Evolutionary conservation across 2,329 filamentous ascomycete genomes (phyloP).

Genomic region (Trichophyton mentagrophytes): DNA sequence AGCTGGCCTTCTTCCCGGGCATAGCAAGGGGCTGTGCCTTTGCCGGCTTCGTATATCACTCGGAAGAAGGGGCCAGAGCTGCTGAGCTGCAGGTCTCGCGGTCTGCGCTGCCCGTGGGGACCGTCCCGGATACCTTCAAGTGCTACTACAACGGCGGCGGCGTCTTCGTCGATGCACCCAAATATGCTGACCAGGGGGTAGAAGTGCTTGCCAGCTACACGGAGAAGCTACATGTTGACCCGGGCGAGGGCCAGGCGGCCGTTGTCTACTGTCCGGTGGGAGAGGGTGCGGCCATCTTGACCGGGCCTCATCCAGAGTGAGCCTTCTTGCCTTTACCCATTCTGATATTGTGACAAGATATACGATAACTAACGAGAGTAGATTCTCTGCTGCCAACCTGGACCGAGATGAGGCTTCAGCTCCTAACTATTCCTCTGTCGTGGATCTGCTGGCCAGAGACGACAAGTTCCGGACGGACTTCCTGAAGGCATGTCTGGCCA

Average conservation of each 20-base stretch:
- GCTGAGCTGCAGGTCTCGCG: conserved; percentile 53
- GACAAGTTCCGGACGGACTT: conserved; percentile 61
- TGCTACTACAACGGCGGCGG: conserved; percentile 93
- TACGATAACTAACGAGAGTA: conserved; percentile 25
- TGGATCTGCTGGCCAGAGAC: conserved; percentile 53
- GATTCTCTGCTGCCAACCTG: conserved; percentile 72
- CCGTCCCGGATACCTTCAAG: conserved; percentile 49
- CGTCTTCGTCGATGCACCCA: conserved; percentile 70
- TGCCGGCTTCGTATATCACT: conserved; percentile 77
- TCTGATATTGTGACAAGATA: no score
- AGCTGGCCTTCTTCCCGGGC: conserved; percentile 80
- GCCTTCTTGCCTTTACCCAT: conserved; percentile 18
- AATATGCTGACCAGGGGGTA: conserved; percentile 50
- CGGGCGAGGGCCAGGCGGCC: conserved; percentile 61
- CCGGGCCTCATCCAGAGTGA: conserved; percentile 86
- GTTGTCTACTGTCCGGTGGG: conserved; percentile 74
- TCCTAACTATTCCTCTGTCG: conserved; percentile 56
- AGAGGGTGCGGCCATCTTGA: conserved; percentile 65
- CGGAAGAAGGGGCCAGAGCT: conserved; percentile 69
- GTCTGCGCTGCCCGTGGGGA: conserved; percentile 41
- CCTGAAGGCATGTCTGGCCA: conserved; percentile 63
- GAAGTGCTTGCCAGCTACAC: conserved; percentile 72
- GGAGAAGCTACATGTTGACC: conserved; percentile 61
- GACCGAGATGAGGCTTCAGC: conserved; percentile 45
- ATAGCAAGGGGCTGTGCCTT: conserved; percentile 78